Evolutionary conservation across 345 rosid species (phyloP), one percentile per base, ranked within the genome.

Genomic region (Corymbia maculata): DNA sequence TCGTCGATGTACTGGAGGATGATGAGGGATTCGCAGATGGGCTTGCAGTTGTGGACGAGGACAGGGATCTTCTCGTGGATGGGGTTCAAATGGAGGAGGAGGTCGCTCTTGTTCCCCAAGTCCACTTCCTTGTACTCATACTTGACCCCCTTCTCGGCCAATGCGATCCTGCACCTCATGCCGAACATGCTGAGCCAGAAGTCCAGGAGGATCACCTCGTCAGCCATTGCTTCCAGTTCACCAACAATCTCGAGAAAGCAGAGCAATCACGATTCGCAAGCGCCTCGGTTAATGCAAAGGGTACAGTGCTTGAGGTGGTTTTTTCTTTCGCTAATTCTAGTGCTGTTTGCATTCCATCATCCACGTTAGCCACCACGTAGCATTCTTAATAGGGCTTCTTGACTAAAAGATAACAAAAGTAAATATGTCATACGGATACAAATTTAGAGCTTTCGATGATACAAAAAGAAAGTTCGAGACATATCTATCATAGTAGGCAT

Each of bases 1-100:
- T 90, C 89, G n/a, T 90, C 92, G 15, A 89, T 90, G 44, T 88
- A 90, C 44, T 90, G 75, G 7, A 88, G 86, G 7, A 90, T 88
- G 32, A 44, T 10, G 30, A 85, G 66, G 9, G 88, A 88, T 66
- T 90, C 90, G 15, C 89, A 88, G 16, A 90, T 47, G 24, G 88
- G 89, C 85, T 42, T 90, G 42, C 91, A 90, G 4, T 88, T 85
- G 86, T 88, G 89, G 61, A 88, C 30, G 75, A 90, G 53, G 52
- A 87, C 91, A 22, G 89, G 91, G 52, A 88, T 55, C 52, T 75
- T 61, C 57, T 90, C 88, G 85, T 66, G 68, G 24, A 89, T 57
- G 24, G 87, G 88, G 50, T 87, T 89, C 90, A 89, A 87, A 28
- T 89, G 15, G 8, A 89, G 70, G 53, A 89, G 90, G 52, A 89